These are phyloP conservation scores for Pseudogymnoascus sp. DNA, from an alignment of 2,329 filamentous ascomycete genomes.

Conservation along the genomic window DNA sequence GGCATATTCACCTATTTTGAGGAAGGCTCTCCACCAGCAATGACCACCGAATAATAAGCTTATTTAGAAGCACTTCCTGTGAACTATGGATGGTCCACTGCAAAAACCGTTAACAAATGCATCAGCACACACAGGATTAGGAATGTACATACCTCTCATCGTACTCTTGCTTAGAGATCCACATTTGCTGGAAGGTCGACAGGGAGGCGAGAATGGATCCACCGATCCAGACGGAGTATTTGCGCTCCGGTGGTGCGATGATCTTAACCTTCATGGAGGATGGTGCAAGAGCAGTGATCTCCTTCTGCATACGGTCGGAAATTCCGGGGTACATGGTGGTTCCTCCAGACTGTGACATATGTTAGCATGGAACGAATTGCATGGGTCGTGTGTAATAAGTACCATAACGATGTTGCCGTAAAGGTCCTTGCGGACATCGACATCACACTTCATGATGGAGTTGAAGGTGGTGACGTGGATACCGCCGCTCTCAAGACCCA, in stretches of 20 bases:
- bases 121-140: not conserved
- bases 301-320: constrained; percentile 99
- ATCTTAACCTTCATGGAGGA: constrained; percentile 99
- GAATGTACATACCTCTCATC: constrained; percentile 10
- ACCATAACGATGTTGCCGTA: constrained; percentile 99
- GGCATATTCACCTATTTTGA: constrained; percentile 25
- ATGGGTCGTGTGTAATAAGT: constrained; percentile 37
- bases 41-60: constrained; percentile 21
- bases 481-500: constrained; percentile 96
- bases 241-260: constrained; percentile 98
- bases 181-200: constrained; percentile 99
- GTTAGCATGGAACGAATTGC: constrained; percentile 14
- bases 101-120: constrained; percentile 64
- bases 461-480: constrained; percentile 99
- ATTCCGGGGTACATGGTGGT: constrained; percentile 99
- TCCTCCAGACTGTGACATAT: constrained; percentile 75
- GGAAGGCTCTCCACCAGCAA: constrained; percentile 15
- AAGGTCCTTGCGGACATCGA: constrained; percentile 99
- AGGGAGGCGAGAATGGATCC: constrained; percentile 99
- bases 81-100: constrained; percentile 97
- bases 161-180: constrained; percentile 99
- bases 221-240: constrained; percentile 99
- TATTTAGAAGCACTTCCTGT: constrained; percentile 99
- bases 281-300: constrained; percentile 97
- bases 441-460: constrained; percentile 99